Conservation (phyloP, 129 eudicot species). For the Flaveria ramosissima region DNA sequence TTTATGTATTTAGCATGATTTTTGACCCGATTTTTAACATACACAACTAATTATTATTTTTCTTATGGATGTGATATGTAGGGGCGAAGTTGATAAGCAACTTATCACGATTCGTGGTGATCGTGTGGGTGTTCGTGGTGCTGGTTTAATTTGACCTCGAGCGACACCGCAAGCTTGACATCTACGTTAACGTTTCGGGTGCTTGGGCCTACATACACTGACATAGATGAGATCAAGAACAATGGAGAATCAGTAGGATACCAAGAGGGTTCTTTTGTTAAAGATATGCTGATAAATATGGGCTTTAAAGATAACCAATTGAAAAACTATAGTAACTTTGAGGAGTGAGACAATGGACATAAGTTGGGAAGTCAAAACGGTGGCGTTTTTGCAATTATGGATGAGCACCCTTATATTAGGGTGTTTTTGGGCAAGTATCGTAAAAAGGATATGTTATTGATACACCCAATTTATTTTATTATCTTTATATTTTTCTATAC, state of each 20-base stretch:
- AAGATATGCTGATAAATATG: background rate
- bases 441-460: too few relatives aligned
- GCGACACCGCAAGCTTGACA: conserved; percentile 58
- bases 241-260: conserved; percentile 28
- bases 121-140: conserved; percentile 34
- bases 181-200: conserved; percentile 46
- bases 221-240: conserved; percentile 1
- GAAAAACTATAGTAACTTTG: background rate
- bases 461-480: too few relatives aligned
- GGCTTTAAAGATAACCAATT: background rate
- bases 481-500: too few relatives aligned
- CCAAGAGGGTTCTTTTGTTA: conserved; percentile 20
- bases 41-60: background rate
- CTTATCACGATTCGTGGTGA: conserved; percentile 39
- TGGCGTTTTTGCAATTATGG: conserved; percentile 8
- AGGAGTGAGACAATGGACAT: background rate
- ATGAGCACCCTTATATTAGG: conserved; percentile 7
- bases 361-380: background rate
- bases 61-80: conserved; percentile 2
- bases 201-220: conserved; percentile 21
- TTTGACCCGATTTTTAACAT: too few relatives aligned
- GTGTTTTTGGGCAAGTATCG: background rate
- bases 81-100: conserved; percentile 42
- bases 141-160: conserved; percentile 44
- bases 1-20: too few relatives aligned